Evolutionary conservation across 352 stramenopile genomes (phyloP).

Genomic region (Stramenopiles sp.): DNA sequence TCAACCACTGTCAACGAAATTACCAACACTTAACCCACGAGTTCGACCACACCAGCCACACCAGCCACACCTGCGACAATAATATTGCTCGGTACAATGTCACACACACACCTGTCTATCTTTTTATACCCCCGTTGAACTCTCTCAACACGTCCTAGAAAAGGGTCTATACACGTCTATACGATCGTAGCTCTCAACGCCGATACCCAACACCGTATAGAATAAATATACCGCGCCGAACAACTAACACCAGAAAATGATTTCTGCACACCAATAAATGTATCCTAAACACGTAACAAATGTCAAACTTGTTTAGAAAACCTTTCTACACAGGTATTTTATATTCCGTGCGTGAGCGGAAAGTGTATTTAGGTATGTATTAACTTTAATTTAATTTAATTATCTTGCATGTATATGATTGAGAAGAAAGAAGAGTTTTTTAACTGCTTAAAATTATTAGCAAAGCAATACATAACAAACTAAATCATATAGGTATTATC

Average conservation of each 20-base stretch:
- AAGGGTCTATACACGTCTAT: constrained; percentile 14
- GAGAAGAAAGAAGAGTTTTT: background rate
- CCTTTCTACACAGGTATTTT: constrained; percentile 13
- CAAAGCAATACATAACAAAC: too few species aligned
- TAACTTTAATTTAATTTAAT: constrained; percentile 14
- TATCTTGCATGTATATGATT: constrained; percentile 12
- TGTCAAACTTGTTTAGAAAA: constrained; percentile 15
- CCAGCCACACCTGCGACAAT: constrained; percentile 5
- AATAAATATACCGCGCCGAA: constrained; percentile 9
- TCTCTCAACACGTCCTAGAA: constrained; percentile 9
- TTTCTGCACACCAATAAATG: constrained; percentile 13
- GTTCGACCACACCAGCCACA: background rate
- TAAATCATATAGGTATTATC: too few species aligned
- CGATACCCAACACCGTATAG: constrained; percentile 13
- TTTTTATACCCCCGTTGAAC: constrained; percentile 12
- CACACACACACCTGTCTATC: constrained; percentile 13
- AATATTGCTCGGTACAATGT: constrained; percentile 11
- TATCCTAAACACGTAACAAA: constrained; percentile 13
- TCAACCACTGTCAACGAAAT: constrained; percentile 14
- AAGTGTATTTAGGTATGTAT: constrained; percentile 14
- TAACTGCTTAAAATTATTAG: constrained; percentile 13
- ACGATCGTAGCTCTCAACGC: constrained; percentile 14
- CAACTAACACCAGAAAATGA: constrained; percentile 13
- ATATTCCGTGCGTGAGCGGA: constrained; percentile 11
- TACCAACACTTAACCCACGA: background rate